Evolutionary conservation across 306 rosid species (phyloP), one percentile per base, ranked within the genome.

Genomic region (Acacia acuminata): DNA sequence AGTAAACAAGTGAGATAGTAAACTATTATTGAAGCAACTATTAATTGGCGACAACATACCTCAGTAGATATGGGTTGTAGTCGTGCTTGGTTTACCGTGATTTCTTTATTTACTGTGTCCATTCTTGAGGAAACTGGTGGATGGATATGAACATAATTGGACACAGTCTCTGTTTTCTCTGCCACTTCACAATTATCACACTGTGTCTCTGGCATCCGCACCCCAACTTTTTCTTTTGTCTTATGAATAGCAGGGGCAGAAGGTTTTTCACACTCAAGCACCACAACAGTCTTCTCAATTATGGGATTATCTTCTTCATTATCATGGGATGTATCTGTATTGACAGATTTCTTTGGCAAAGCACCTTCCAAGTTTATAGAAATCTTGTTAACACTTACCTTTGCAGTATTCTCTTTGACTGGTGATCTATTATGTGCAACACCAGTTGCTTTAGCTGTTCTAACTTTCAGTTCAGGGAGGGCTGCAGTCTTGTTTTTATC

Each of bases 381-480:
- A 86, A 91, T 44, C 83, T 84, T 90, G 44, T 64, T 71, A 63
- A 15, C 86, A 78, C 78, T 83, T 79, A 88, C 79, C 85, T 88
- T 91, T 75, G 82, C 92, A 10, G 77, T 45, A 81, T 51, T 80
- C 81, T 88, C 93, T 82, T 90, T 89, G 36, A 83, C 81, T 34
- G 87, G 64, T 80, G 91, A 56, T 77, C 77, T 86, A 76, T 86
- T 86, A 80, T 81, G 87, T 45, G 83, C 85, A 84, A 58, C 61
- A 61, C 81, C 90, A 82, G 88, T 90, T 79, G 89, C 90, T 67
- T 84, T 94, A 30, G 94, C 25, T 71, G 97, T 94, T 87, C 87
- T 90, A 79, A 94, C 90, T 84, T 96, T 96, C 85, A 96, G 90
- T 87, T 96, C 99, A 38, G 99, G 97, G 20, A 94, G 98, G 75